Conservation (phyloP, 306 rosid genomes). For the Lathyrus sativus region DNA sequence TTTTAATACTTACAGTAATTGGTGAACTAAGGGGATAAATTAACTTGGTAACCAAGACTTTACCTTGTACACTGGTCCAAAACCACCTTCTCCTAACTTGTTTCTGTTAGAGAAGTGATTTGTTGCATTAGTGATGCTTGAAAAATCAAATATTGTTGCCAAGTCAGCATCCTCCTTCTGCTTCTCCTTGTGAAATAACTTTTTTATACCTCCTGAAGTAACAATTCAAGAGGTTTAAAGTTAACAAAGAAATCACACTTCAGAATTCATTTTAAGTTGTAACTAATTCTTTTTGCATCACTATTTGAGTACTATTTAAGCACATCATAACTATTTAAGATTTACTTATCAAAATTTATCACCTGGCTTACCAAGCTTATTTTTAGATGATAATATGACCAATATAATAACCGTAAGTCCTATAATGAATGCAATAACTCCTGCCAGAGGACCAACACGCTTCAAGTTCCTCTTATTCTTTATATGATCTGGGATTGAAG, state of each 20-base stretch:
- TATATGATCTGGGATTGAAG: slow-evolving; percentile 5
- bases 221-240: background rate
- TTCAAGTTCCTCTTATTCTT: background rate
- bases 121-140: too few relatives aligned
- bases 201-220: background rate
- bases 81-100: too few relatives aligned
- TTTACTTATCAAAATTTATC: background rate
- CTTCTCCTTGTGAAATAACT: background rate
- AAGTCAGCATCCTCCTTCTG: too few relatives aligned
- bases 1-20: too few relatives aligned
- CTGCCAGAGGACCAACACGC: slow-evolving; percentile 10
- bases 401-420: background rate
- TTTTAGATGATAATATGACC: background rate
- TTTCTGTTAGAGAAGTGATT: too few relatives aligned
- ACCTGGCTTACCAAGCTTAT: too few relatives aligned
- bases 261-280: background rate
- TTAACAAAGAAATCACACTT: background rate
- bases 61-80: too few relatives aligned
- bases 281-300: background rate
- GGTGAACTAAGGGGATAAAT: too few relatives aligned
- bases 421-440: background rate
- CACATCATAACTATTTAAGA: background rate
- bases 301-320: background rate
- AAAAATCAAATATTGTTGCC: too few relatives aligned
- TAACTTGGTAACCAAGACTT: too few relatives aligned